Percentiles rank a stretch among this genome's conserved stretches.
These are phyloP conservation scores for Aspergillus coremiiformis DNA, from an alignment of 495 filamentous ascomycete genomes.

Conservation along the genomic window DNA sequence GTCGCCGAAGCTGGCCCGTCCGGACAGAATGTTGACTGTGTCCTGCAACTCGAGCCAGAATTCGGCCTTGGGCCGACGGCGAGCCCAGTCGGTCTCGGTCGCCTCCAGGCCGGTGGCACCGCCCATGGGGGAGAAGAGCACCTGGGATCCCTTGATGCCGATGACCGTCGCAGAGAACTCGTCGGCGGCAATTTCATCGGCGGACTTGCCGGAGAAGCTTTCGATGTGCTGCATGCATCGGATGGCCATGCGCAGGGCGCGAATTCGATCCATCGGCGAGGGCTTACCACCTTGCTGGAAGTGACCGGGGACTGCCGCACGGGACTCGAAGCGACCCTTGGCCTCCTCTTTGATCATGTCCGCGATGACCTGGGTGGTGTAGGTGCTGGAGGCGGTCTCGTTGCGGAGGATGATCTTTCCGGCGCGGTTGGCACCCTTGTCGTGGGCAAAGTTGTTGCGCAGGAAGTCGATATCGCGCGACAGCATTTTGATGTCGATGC, in stretches of 20 bases:
- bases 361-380: constrained; percentile 86
- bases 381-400: constrained; percentile 82
- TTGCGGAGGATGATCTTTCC: constrained; percentile 93
- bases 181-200: constrained; percentile 61
- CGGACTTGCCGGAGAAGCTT: constrained; percentile 56
- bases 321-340: constrained; percentile 85
- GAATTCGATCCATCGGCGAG: constrained; percentile 89
- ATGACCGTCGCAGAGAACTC: constrained; percentile 71
- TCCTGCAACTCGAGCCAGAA: constrained; percentile 80
- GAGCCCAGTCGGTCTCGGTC: constrained; percentile 88
- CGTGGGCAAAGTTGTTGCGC: constrained; percentile 73
- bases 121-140: constrained; percentile 75
- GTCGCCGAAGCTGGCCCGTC: constrained; percentile 41
- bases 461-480: constrained; percentile 85
- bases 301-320: constrained; percentile 88
- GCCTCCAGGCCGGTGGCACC: constrained; percentile 58
- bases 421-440: constrained; percentile 83
- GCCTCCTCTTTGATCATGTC: constrained; percentile 94
- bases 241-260: constrained; percentile 85
- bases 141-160: constrained; percentile 81
- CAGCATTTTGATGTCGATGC: constrained; percentile 89
- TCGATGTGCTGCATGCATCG: constrained; percentile 88
- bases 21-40: constrained; percentile 77
- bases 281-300: constrained; percentile 95
- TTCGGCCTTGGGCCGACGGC: constrained; percentile 73